Base-by-base conservation (phyloP, 495 filamentous ascomycete species). In the Oleoguttula mirabilis region DNA sequence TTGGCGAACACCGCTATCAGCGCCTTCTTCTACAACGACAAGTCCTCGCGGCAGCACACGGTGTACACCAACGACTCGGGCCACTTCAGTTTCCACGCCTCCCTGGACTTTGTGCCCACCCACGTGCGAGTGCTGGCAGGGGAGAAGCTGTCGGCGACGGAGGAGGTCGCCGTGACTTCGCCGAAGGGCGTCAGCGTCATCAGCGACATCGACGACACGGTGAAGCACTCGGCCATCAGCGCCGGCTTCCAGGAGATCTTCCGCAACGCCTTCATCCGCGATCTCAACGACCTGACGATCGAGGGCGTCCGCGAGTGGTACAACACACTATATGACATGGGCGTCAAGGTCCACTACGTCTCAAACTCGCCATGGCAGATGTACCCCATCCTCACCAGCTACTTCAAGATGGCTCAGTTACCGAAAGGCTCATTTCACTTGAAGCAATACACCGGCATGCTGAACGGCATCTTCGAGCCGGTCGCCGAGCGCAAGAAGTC, bases 381-480 rank as follows among this genome's bases (percentile, higher is more conserved):
- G 0, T 99, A 81, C 51, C 88, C 90, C 3, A 72, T 95, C 0
- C 66, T 96, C 7, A 77, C 80, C 3, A 81, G 73, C 21, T 96
- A 79, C 55, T 92, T 95, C 59, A 73, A 79, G 51, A 54, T 74
- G 31, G 83, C 83, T 8, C 82, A 82, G 5, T 65, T 99, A 11
- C 90, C 90, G 0, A 74, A 73, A 10, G 90, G 88, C 1, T 90
- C 85, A 0, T 81, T 94, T 52, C 92, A 99, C 55, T 60, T 99
- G 51, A 99, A 99, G 60, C 82, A 88, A 40, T 99, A 96, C 61
- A 78, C 70, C 37, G 90, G 90, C 21, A 90, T 96, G 82, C 67
- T 99, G 1, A 86, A 94, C 60, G 90, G 90, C 0, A 94, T 99
- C 31, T 95, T 99, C 50, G 90, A 99, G 61, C 92, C 90, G 15